Base-by-base conservation (phyloP, 1,139 yeast species). In the Saccharomyces hybrid region DNA sequence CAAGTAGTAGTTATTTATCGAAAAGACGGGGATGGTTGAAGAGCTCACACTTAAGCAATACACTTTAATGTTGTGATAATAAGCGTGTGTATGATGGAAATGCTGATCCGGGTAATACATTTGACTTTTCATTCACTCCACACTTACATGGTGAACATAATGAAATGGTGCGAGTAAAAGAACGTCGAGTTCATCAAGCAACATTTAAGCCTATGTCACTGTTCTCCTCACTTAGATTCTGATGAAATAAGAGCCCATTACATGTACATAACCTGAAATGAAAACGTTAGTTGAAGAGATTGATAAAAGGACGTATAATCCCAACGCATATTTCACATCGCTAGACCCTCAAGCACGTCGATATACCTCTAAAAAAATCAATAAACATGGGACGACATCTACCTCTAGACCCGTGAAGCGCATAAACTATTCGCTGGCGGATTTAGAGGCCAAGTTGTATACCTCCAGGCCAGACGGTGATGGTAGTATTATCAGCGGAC, bases 391-490 rank as follows among this genome's bases (percentile, higher is more conserved):
- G 3, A 47, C 29, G 8, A 48, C 49, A 9, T 59, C 67, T 8
- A 58, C 64, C 2, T 63, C 63, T 38, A 57, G 62, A 23, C 58
- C 63, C 19, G 63, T 62, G 26, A 67, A 63, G 34, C 62, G 71
- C 48, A 64, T 69, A 1, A 69, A 69, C 56, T 69, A 69, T 54
- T 69, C 72, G 2, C 48, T 69, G 32, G 69, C 71, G 9, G 71
- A 68, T 53, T 52, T 69, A 52, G 72, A 68, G 46, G 68, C 67
- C 16, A 64, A 59, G 47, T 46, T 69, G 26, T 69, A 68, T 51
- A 60, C 64, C 7, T 32, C 48, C 2, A 60, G 56, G 47, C 51
- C 55, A 29, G 57, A 56, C 34, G 53, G 34, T 27, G 38, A 53
- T 23, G 52, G 42, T 49, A 32, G 51, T 50, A 14, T 55, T 49